Percentiles rank a stretch among this genome's conserved stretches.
Conservation (phyloP, 345 rosid species). For the Hibiscus tridactylites region DNA sequence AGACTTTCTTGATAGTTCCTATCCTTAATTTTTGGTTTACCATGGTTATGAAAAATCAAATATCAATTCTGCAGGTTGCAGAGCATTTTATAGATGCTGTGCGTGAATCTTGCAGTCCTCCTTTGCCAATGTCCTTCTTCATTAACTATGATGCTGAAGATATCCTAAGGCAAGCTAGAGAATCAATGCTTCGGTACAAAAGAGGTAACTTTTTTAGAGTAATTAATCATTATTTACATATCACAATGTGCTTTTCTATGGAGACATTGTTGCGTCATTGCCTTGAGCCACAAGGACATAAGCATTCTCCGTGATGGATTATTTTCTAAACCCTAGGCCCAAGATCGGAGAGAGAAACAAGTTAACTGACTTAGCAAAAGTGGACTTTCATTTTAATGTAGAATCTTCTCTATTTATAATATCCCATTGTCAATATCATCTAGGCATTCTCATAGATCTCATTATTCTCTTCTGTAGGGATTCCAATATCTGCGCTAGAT, state of each 20-base stretch:
- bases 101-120: conserved; percentile 28
- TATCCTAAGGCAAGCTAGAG: conserved; percentile 47
- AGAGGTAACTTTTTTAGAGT: conserved; percentile 28
- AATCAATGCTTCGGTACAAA: conserved; percentile 48
- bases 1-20: not conserved
- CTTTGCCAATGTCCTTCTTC: conserved; percentile 52
- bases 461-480: conserved; percentile 26
- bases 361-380: not conserved
- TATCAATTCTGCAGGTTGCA: conserved; percentile 35
- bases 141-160: conserved; percentile 36
- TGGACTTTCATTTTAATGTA: not conserved
- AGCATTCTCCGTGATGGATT: not conserved
- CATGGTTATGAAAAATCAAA: not conserved
- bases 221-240: not conserved
- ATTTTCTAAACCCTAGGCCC: not conserved
- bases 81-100: conserved; percentile 39
- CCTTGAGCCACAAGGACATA: not conserved
- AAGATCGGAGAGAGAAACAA: not conserved
- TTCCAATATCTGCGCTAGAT: conserved; percentile 53
- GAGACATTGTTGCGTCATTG: not conserved
- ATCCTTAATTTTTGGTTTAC: not conserved
- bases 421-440: not conserved
- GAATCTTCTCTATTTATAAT: not conserved
- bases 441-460: not conserved
- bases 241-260: not conserved